phyloP scores from a whole-genome alignment of 169 alveolate genomes.

The Babesia ovis region DNA sequence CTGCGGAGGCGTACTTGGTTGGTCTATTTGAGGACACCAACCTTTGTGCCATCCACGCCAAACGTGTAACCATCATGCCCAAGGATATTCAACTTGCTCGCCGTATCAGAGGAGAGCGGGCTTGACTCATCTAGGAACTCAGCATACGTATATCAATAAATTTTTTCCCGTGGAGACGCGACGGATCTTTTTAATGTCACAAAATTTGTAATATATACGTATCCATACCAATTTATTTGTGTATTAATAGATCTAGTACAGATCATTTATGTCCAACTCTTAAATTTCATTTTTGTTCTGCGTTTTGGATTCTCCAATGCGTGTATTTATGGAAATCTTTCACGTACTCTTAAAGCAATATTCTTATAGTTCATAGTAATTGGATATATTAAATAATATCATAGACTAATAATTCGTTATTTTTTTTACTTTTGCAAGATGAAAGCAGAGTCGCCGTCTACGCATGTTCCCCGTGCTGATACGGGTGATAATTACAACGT shows the following conservation, averaged over 20 bases:
- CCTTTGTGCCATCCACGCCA: slow-evolving; percentile 99
- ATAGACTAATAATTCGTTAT: too few species aligned
- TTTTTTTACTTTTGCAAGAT: background rate
- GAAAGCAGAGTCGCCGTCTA: background rate
- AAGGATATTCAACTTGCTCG: slow-evolving; percentile 98
- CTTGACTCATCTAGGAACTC: slow-evolving; percentile 59
- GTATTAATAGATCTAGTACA: too few species aligned
- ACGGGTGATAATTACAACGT: background rate
- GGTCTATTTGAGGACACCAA: slow-evolving; percentile 99
- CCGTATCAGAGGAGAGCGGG: slow-evolving; percentile 97
- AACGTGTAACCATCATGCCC: slow-evolving; percentile 99
- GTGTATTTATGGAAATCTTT: too few species aligned
- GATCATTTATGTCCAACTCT: too few species aligned
- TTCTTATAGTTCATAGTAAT: too few species aligned
- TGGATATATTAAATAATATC: too few species aligned
- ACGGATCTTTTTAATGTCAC: background rate
- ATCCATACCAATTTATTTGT: background rate
- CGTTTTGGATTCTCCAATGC: too few species aligned
- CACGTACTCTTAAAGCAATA: too few species aligned
- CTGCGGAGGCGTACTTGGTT: slow-evolving; percentile 98
- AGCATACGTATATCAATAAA: background rate
- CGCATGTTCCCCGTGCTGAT: background rate
- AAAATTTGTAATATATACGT: background rate
- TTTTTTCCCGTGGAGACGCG: background rate
- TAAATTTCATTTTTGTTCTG: too few species aligned